Conservation (phyloP, 306 rosid genomes). For the Astragalus membranaceus region DNA sequence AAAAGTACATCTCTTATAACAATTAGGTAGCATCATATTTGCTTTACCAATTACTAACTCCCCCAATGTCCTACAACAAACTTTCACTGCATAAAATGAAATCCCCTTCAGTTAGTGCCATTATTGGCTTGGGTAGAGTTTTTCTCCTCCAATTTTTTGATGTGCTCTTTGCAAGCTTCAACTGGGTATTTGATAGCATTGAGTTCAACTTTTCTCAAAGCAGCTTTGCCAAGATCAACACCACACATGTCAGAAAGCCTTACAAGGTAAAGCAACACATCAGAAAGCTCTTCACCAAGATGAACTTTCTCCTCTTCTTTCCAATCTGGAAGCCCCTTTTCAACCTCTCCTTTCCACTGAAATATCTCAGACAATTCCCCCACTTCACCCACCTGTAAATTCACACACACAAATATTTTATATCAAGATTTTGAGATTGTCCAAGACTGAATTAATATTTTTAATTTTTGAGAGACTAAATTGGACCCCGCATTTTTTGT, state of each 20-base stretch:
- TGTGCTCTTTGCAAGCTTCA: not conserved
- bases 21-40: too few relatives aligned
- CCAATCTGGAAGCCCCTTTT: constrained; percentile 75
- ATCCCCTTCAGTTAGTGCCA: constrained; percentile 3
- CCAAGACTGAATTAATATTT: too few relatives aligned
- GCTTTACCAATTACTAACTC: too few relatives aligned
- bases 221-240: constrained; percentile 90
- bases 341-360: constrained; percentile 96
- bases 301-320: constrained; percentile 77
- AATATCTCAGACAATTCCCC: constrained; percentile 92
- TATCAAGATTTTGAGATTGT: not conserved
- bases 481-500: too few relatives aligned
- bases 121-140: not conserved
- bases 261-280: constrained; percentile 82
- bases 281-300: constrained; percentile 91
- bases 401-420: not conserved
- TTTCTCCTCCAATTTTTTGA: constrained; percentile 9
- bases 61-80: not conserved
- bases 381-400: constrained; percentile 73
- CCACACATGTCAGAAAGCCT: constrained; percentile 90
- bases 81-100: not conserved
- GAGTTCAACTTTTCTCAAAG: constrained; percentile 63
- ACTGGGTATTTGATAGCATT: constrained; percentile 81
- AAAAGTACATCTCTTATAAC: too few relatives aligned
- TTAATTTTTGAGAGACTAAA: too few relatives aligned